A percentile compares a stretch with the other conserved stretches of the same genome.
These are phyloP conservation scores for Endotrypanum monterogeii DNA, from an alignment of 208 protist species.

Conservation along the genomic window DNA sequence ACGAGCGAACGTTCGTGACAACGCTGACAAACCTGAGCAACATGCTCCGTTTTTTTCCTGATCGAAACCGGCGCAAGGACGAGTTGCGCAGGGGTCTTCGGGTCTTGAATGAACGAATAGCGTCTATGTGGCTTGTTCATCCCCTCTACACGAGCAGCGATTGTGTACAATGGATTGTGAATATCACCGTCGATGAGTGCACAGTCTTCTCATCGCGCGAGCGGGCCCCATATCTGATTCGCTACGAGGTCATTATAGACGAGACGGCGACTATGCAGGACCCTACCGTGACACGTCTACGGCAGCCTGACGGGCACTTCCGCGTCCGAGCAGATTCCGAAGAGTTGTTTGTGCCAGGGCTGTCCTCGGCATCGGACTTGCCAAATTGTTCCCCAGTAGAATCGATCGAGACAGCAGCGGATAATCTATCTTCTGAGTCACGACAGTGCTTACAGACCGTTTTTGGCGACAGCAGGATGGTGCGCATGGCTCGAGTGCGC, in stretches of 20 bases:
- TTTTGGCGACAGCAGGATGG: slow-evolving; percentile 68
- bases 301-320: slow-evolving; percentile 65
- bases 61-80: slow-evolving; percentile 68
- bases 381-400: background rate
- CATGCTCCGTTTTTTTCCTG: slow-evolving; percentile 59
- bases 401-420: background rate
- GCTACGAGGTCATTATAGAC: slow-evolving; percentile 90
- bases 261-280: slow-evolving; percentile 80
- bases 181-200: slow-evolving; percentile 87
- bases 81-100: slow-evolving; percentile 66
- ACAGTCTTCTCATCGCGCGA: slow-evolving; percentile 88
- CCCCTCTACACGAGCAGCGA: slow-evolving; percentile 66
- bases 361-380: background rate
- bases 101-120: slow-evolving; percentile 68
- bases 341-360: slow-evolving; percentile 42
- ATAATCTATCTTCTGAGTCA: slow-evolving; percentile 28
- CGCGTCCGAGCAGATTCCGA: slow-evolving; percentile 48
- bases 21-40: slow-evolving; percentile 78
- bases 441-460: slow-evolving; percentile 40
- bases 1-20: slow-evolving; percentile 75
- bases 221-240: slow-evolving; percentile 82
- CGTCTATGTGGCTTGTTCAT: slow-evolving; percentile 63
- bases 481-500: slow-evolving; percentile 56
- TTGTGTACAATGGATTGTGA: slow-evolving; percentile 83
- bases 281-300: slow-evolving; percentile 64